Base-by-base conservation (phyloP, 192 early-diverging fungal genomes). In the Coemansia javaensis region DNA sequence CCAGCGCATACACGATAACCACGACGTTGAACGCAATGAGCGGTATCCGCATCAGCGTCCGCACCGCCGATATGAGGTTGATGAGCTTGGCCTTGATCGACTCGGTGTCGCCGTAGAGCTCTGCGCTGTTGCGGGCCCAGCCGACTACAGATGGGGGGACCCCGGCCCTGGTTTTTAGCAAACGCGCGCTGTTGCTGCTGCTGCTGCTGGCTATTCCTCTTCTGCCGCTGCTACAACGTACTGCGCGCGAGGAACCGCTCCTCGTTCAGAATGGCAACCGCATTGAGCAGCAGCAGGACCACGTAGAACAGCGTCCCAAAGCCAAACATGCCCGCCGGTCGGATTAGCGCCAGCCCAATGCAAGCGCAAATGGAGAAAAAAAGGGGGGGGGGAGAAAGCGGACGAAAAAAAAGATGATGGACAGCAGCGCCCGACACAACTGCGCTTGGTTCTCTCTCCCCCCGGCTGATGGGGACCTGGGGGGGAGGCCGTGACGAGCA, bases 161-260 rank as follows among this genome's bases (percentile, higher is more conserved):
- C n/a, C n/a, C n/a, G n/a, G n/a, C n/a, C n/a, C n/a, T n/a, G 17
- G 16, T 31, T 5, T 17, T 37, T 37, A 37, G n/a, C 16, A 15
- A 37, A 15, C n/a, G 35, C n/a, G n/a, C n/a, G n/a, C n/a, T n/a
- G n/a, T n/a, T n/a, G n/a, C n/a, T n/a, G n/a, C n/a, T n/a, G n/a
- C n/a, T n/a, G n/a, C n/a, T n/a, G n/a, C n/a, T n/a, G n/a, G n/a
- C n/a, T n/a, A n/a, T n/a, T n/a, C n/a, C n/a, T n/a, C n/a, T n/a
- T n/a, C n/a, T 25, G 24, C 24, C 2, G 24, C 3, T 4, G 28
- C 28, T 9, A 1, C 28, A 12, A 66, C 79, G 56, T 83, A 94
- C 91, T 91, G 61, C 88, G 75, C 8, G 90, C 87, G 17, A 95
- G 77, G 60, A 95, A 95, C 17, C 92, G 84, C 50, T 95, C 90